Evolutionary conservation across 1,284 basidiomycete genomes (phyloP).

Genomic region (Flammula alnicola): DNA sequence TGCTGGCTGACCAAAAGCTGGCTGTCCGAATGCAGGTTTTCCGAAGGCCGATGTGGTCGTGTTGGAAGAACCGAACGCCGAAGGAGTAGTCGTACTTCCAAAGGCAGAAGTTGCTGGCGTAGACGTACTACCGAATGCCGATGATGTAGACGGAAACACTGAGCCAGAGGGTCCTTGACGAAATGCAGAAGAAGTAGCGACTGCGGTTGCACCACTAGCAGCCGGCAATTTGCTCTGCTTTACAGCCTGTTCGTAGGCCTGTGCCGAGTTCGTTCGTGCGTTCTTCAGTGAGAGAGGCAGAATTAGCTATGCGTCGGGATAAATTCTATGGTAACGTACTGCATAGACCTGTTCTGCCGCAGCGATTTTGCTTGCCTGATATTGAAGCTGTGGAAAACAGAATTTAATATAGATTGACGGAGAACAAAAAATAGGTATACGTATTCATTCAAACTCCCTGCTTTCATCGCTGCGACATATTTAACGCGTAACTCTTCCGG

Average conservation of each 20-base stretch:
- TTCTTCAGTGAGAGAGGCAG: constrained; percentile 33
- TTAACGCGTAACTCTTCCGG: constrained; percentile 82
- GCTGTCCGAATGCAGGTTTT: constrained; percentile 6
- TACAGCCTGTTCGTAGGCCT: constrained; percentile 57
- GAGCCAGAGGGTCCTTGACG: constrained; percentile 18
- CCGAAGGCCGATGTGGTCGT: constrained; percentile 19
- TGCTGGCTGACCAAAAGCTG: constrained; percentile 14
- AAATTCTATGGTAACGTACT: constrained; percentile 28
- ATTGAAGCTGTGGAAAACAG: constrained; percentile 28
- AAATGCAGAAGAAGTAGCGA: constrained; percentile 22
- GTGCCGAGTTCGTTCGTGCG: constrained; percentile 51
- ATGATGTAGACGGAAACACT: constrained; percentile 25
- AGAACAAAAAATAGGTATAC: constrained; percentile 46
- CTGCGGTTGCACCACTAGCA: constrained; percentile 27
- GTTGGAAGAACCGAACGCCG: constrained; percentile 20
- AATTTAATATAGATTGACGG: background rate
- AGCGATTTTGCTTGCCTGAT: constrained; percentile 55
- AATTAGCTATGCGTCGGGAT: background rate
- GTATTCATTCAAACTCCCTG: constrained; percentile 69
- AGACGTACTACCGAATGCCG: constrained; percentile 35
- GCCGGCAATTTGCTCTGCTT: constrained; percentile 36
- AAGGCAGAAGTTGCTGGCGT: constrained; percentile 25
- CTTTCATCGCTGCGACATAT: constrained; percentile 62
- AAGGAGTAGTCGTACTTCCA: constrained; percentile 17
- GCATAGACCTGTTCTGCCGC: constrained; percentile 40